Evolutionary conservation across 176 grass and related monocot species (phyloP).

Genomic region (Olyra latifolia): DNA sequence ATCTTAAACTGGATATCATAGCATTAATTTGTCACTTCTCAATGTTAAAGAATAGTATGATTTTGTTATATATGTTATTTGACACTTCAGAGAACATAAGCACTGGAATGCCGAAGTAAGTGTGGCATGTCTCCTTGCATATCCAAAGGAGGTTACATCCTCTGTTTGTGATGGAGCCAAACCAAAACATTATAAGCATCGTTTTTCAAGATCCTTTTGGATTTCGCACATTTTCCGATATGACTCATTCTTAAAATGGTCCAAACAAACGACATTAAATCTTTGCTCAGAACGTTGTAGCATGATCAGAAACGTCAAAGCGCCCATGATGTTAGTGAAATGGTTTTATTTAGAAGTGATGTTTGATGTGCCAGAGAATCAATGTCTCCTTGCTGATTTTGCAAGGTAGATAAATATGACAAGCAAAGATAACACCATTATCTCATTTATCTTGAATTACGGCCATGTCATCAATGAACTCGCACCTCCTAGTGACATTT

Average conservation of each 20-base stretch:
- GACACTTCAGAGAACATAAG: not conserved
- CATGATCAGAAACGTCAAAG: too few species aligned
- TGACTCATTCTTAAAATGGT: too few species aligned
- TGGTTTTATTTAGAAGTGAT: not conserved
- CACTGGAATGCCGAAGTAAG: not conserved
- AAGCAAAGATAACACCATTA: not conserved
- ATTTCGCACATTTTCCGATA: too few species aligned
- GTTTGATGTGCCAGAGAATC: not conserved
- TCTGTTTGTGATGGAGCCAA: too few species aligned
- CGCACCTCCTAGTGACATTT: not conserved
- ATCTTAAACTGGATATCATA: not conserved
- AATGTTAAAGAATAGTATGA: not conserved
- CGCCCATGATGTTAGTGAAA: too few species aligned
- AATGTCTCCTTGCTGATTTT: not conserved
- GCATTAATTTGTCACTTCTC: not conserved
- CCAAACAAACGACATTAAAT: too few species aligned
- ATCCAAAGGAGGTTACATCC: not conserved
- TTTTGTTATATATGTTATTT: slow-evolving; percentile 24
- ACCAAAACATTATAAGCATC: too few species aligned
- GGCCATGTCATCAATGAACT: not conserved
- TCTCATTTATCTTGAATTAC: not conserved
- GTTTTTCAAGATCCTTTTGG: too few species aligned
- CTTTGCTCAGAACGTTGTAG: too few species aligned
- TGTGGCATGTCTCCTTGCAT: not conserved
- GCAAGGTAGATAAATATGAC: not conserved